phyloP scores from a whole-genome alignment of 257 asterid genomes.

The Apocynum venetum region DNA sequence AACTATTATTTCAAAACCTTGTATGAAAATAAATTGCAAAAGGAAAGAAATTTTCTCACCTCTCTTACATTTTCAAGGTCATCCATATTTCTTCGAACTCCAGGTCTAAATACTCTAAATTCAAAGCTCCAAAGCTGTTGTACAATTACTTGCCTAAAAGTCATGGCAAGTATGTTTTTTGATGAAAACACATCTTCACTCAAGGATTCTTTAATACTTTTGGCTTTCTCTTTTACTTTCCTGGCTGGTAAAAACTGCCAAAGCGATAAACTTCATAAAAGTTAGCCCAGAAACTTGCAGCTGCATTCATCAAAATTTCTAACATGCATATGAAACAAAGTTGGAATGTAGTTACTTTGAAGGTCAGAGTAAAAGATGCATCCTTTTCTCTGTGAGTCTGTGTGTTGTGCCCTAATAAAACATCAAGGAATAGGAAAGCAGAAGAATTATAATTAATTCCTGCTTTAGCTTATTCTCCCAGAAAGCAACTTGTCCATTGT shows the following conservation, averaged over 20 bases:
- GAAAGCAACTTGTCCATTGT: not conserved
- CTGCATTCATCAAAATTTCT: not conserved
- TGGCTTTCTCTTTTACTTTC: slow-evolving; percentile 77
- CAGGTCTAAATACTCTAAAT: slow-evolving; percentile 59
- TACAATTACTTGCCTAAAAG: slow-evolving; percentile 81
- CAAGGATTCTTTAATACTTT: slow-evolving; percentile 48
- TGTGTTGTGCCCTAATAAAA: not conserved
- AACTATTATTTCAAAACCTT: slow-evolving; percentile 16
- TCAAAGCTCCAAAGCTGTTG: slow-evolving; percentile 76
- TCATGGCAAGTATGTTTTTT: slow-evolving; percentile 74
- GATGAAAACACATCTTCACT: slow-evolving; percentile 47
- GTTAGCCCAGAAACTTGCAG: not conserved
- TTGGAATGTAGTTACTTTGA: not conserved
- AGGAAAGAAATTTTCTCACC: slow-evolving; percentile 35
- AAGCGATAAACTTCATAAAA: slow-evolving; percentile 7
- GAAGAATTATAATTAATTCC: not conserved
- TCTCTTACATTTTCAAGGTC: slow-evolving; percentile 72
- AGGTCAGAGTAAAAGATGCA: not conserved
- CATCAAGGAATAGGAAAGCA: not conserved
- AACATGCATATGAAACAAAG: not conserved
- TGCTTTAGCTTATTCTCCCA: not conserved
- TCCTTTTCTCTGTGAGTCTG: not conserved
- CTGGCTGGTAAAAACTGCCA: slow-evolving; percentile 77
- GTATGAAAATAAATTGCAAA: not conserved
- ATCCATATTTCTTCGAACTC: slow-evolving; percentile 60